Evolutionary conservation across 164 flowering plant genomes (phyloP).

Genomic region (Annona squamosa): DNA sequence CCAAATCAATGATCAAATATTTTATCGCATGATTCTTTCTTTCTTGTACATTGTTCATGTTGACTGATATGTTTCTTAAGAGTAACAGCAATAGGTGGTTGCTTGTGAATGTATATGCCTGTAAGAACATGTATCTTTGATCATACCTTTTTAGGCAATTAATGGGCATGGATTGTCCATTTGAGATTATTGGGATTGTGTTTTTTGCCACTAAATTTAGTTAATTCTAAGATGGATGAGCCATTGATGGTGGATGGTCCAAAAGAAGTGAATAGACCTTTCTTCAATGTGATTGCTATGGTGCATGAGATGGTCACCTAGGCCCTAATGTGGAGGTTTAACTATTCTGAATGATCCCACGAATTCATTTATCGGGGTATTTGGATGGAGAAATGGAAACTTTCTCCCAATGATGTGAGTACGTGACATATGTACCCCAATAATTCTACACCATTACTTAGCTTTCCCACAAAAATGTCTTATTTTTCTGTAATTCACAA

Average conservation of each 20-base stretch:
- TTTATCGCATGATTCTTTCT: neutral
- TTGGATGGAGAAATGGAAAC: neutral
- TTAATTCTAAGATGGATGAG: neutral
- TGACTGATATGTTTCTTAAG: neutral
- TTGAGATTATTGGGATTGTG: neutral
- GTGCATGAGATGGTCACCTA: neutral
- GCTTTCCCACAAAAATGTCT: too few species aligned
- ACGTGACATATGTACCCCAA: too few species aligned
- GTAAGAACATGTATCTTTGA: neutral
- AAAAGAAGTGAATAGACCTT: neutral
- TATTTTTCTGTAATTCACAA: too few species aligned
- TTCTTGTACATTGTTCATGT: neutral
- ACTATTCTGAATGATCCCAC: neutral
- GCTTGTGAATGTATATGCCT: neutral
- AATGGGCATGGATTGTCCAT: neutral
- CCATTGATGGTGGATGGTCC: neutral
- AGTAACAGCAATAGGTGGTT: neutral
- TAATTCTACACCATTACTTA: too few species aligned
- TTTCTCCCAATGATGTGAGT: too few species aligned
- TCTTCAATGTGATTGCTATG: neutral
- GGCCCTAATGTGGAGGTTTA: neutral
- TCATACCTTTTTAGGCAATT: neutral
- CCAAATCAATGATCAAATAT: neutral
- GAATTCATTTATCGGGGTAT: neutral
- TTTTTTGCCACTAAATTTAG: neutral